phyloP scores from a whole-genome alignment of 345 rosid species.

The Dimocarpus longan region DNA sequence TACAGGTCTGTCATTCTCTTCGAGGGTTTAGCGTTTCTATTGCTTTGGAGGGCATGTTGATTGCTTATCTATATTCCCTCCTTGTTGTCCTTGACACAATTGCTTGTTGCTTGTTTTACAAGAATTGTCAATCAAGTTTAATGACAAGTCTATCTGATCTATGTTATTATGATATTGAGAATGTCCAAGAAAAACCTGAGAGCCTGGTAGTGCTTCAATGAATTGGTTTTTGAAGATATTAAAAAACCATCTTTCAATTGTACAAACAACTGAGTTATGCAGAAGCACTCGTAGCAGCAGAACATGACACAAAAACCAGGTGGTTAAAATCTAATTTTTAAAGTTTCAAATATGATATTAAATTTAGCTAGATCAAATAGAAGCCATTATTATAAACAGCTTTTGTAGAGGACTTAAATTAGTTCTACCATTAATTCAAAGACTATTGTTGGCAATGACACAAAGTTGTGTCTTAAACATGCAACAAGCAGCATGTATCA shows the following conservation, averaged over 20 bases:
- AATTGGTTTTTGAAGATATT: neutral
- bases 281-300: neutral
- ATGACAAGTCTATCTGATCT: neutral
- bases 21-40: conserved; percentile 18
- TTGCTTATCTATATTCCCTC: conserved; percentile 39
- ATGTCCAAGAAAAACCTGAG: neutral
- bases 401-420: neutral
- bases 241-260: neutral
- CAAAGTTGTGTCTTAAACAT: too few species aligned
- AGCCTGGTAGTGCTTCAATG: conserved; percentile 15
- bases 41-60: conserved; percentile 35
- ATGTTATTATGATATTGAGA: conserved; percentile 14
- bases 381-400: neutral
- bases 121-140: conserved; percentile 12
- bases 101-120: conserved; percentile 33
- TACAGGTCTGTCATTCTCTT: conserved; percentile 12
- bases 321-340: too few species aligned
- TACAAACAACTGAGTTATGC: neutral
- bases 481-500: too few species aligned
- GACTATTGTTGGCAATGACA: too few species aligned
- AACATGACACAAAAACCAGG: neutral
- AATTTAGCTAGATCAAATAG: neutral
- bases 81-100: conserved; percentile 44
- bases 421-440: neutral
- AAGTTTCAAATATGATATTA: too few species aligned